These are phyloP conservation scores for Phytophthora pinifolia DNA, from an alignment of 352 stramenopile species.

Conservation along the genomic window DNA sequence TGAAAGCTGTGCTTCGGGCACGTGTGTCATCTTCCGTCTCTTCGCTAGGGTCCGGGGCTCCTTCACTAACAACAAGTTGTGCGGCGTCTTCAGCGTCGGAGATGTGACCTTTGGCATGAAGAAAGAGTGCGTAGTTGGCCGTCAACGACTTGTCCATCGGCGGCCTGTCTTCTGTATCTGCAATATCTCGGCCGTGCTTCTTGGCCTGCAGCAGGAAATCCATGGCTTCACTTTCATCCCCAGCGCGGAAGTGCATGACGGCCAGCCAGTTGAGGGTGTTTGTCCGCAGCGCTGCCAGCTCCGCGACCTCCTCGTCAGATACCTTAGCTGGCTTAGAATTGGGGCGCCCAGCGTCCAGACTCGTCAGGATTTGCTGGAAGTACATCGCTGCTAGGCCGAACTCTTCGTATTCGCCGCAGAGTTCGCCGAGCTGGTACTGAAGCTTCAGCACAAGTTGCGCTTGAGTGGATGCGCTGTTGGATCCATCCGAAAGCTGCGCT, in stretches of 20 bases:
- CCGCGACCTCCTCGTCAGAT: slow-evolving; percentile 3
- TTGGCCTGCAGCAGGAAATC: slow-evolving; percentile 41
- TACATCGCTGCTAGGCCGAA: slow-evolving; percentile 33
- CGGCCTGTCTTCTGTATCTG: background rate
- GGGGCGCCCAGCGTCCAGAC: slow-evolving; percentile 3
- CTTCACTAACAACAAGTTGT: slow-evolving; percentile 25
- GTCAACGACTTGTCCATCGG: slow-evolving; percentile 32
- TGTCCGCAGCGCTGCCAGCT: slow-evolving; percentile 25
- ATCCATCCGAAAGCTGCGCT: slow-evolving; percentile 7
- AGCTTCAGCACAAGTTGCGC: slow-evolving; percentile 18
- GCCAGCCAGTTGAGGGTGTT: slow-evolving; percentile 47
- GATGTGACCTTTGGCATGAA: slow-evolving; percentile 35
- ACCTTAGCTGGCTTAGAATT: background rate
- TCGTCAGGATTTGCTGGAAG: slow-evolving; percentile 35
- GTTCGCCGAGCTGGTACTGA: slow-evolving; percentile 37
- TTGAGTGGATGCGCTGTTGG: slow-evolving; percentile 7
- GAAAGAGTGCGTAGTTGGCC: slow-evolving; percentile 48
- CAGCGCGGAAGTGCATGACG: slow-evolving; percentile 32
- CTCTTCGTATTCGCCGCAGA: slow-evolving; percentile 38
- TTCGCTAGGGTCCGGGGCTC: slow-evolving; percentile 2
- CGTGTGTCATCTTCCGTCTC: slow-evolving; percentile 21
- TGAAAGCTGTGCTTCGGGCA: slow-evolving; percentile 29
- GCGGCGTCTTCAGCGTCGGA: slow-evolving; percentile 38
- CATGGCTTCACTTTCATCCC: slow-evolving; percentile 39
- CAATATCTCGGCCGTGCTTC: slow-evolving; percentile 17